Percentiles rank a stretch among this genome's conserved stretches.
Evolutionary conservation across 352 stramenopile species (phyloP).

Genomic region (Globisporangium abappressorium): DNA sequence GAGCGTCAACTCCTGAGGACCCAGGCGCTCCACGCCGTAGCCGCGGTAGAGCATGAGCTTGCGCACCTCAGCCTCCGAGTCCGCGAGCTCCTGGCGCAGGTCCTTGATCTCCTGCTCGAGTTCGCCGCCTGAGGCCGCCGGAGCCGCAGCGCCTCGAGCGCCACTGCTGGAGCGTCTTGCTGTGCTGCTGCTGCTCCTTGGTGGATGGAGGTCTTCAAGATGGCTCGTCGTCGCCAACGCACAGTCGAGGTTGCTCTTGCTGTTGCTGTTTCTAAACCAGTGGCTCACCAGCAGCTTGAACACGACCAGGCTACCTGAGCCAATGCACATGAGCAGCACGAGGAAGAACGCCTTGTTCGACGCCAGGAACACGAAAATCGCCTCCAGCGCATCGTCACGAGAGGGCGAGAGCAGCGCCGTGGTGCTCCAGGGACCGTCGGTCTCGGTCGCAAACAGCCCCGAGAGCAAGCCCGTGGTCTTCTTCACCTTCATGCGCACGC

Average conservation of each 20-base stretch:
- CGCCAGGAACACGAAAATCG: constrained; percentile 44
- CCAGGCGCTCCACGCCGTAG: constrained; percentile 66
- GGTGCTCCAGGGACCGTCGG: constrained; percentile 55
- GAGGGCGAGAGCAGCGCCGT: constrained; percentile 41
- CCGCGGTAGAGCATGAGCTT: constrained; percentile 72
- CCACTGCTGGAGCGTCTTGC: not conserved
- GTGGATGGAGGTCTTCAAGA: not conserved
- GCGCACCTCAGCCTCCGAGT: constrained; percentile 72
- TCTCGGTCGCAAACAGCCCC: constrained; percentile 52
- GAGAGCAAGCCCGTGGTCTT: constrained; percentile 30
- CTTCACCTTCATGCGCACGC: constrained; percentile 53
- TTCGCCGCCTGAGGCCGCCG: constrained; percentile 14
- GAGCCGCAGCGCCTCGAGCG: not conserved
- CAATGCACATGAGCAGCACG: constrained; percentile 49
- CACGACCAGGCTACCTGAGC: constrained; percentile 39
- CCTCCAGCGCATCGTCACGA: constrained; percentile 45
- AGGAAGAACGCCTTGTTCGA: constrained; percentile 48
- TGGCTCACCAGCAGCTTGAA: constrained; percentile 35
- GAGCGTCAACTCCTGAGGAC: constrained; percentile 38
- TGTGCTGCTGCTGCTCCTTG: not conserved
- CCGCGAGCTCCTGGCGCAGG: constrained; percentile 68
- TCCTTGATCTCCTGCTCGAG: constrained; percentile 62
- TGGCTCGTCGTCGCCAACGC: not conserved
- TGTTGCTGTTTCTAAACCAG: constrained; percentile 19
- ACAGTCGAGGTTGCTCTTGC: not conserved